Evolutionary conservation across 371 early-diverging fungal genomes (phyloP).

Genomic region (Lichtheimia ornata): DNA sequence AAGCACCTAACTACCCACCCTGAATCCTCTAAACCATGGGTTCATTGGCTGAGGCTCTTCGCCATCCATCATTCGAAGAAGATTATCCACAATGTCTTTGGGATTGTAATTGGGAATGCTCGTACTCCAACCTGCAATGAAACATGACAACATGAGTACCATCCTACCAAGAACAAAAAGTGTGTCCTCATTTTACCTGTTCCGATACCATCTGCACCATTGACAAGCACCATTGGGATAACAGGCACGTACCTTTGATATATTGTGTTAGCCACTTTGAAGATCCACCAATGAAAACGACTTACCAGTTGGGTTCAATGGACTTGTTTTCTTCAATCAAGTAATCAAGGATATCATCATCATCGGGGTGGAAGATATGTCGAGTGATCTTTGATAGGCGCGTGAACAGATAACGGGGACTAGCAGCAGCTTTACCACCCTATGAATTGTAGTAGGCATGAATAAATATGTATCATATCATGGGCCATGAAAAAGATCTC

Average conservation of each 20-base stretch:
- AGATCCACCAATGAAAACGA: not conserved
- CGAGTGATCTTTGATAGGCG: constrained; percentile 81
- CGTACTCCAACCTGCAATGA: constrained; percentile 70
- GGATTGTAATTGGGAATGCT: constrained; percentile 90
- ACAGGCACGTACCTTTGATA: constrained; percentile 87
- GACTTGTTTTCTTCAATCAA: constrained; percentile 93
- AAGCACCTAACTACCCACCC: constrained; percentile 28
- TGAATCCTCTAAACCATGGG: constrained; percentile 98
- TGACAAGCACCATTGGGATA: constrained; percentile 96
- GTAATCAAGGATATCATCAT: constrained; percentile 90
- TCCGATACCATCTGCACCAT: constrained; percentile 99
- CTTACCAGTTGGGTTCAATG: constrained; percentile 96
- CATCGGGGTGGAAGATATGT: constrained; percentile 82
- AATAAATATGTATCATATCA: not conserved
- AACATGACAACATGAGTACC: not conserved
- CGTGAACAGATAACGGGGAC: constrained; percentile 98
- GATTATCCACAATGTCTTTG: constrained; percentile 89
- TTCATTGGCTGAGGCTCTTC: constrained; percentile 79
- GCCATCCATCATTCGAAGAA: constrained; percentile 83
- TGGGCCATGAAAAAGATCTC: not conserved
- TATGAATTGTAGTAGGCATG: constrained; percentile 11
- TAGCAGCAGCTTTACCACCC: constrained; percentile 99
- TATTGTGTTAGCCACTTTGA: not conserved
- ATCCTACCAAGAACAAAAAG: not conserved
- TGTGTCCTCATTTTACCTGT: constrained; percentile 65